Evolutionary conservation across 2,329 filamentous ascomycete genomes (phyloP), one percentile per base, ranked within the genome.

Genomic region (Waltergamsia citrina): DNA sequence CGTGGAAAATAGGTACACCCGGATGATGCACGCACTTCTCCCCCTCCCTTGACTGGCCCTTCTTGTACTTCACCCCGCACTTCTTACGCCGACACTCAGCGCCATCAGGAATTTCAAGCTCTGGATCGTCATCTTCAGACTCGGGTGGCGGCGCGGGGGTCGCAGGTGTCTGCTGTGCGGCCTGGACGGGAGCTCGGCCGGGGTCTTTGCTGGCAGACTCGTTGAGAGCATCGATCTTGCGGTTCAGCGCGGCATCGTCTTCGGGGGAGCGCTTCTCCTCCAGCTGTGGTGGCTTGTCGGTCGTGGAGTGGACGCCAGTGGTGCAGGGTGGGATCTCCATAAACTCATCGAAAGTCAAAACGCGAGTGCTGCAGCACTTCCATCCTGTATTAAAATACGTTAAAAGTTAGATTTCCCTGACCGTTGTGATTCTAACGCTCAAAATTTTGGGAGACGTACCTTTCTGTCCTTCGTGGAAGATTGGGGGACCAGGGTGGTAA

Each of bases 381-480:
- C 92, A 96, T 53, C 92, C 90, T 95, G 50, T 29, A 10, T 7
- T 15, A 24, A 29, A 33, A 29, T 18, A 18, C 9, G 7, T 32
- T 15, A 7, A 32, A 8, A 18, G 18, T 9, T 19, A 17, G 6
- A 5, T 25, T 23, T 18, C 5, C 17, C 11, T 16, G n/a, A 16
- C 18, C 12, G 14, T 11, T 30, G 10, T 8, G 26, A 11, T 15
- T 15, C 26, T 7, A 8, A 8, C 16, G 8, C 7, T 8, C 17
- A 7, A 30, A 29, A 29, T 18, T 12, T 35, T 22, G 14, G 16
- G 21, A 21, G 38, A 53, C 63, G 54, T 67, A 94, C 90, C 92
- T 78, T 98, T 96, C 63, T 95, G 90, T 41, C 92, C 92, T 65
- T 98, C 92, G 57, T 96, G 92, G 59, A 98, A 98, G 55, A 92